Evolutionary conservation across 345 rosid genomes (phyloP).

Genomic region (Toxicodendron radicans): DNA sequence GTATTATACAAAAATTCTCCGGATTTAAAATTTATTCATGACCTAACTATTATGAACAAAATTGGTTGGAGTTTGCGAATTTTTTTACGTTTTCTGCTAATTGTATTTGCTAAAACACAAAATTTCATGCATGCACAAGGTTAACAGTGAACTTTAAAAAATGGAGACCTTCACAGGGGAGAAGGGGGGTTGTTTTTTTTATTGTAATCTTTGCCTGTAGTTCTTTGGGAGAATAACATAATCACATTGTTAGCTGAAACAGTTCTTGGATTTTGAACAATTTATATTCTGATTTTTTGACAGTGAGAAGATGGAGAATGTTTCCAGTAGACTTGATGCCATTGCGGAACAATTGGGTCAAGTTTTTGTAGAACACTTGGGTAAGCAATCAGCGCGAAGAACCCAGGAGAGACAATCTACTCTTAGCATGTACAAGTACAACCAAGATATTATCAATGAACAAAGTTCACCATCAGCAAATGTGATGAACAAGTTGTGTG

Average conservation of each 20-base stretch:
- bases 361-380: conserved; percentile 41
- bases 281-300: not conserved
- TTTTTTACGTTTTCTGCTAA: no score
- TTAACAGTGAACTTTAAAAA: no score
- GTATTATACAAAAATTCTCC: no score
- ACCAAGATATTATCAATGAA: conserved; percentile 27
- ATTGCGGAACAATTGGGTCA: conserved; percentile 49
- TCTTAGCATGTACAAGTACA: conserved; percentile 51
- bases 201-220: no score
- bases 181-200: no score
- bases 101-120: no score
- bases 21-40: no score
- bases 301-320: conserved; percentile 63
- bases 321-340: conserved; percentile 51
- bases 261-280: not conserved
- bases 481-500: conserved; percentile 27
- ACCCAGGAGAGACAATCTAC: conserved; percentile 40
- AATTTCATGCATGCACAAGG: no score
- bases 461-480: conserved; percentile 25
- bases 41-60: no score
- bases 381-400: conserved; percentile 32
- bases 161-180: no score
- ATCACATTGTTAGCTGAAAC: not conserved
- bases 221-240: no score
- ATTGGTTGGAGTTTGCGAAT: no score